Conservation (phyloP, 306 rosid genomes). For the Sicyos edulis region DNA sequence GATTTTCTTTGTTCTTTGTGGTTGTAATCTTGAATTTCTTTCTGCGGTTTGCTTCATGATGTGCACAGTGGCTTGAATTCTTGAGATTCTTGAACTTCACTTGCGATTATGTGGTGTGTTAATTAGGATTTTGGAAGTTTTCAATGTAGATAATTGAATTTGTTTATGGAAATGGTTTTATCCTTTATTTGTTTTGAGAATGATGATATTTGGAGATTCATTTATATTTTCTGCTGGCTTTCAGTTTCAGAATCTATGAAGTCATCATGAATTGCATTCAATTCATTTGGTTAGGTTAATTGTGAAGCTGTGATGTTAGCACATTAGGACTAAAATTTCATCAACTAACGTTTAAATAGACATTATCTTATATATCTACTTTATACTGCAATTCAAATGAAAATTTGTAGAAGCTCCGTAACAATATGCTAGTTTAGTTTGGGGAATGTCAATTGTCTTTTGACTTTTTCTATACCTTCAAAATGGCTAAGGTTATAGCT, state of each 20-base stretch:
- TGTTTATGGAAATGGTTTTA: not conserved
- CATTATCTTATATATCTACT: not conserved
- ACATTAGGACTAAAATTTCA: not conserved
- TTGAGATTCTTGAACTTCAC: slow-evolving; percentile 4
- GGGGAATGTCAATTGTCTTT: not conserved
- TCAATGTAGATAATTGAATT: not conserved
- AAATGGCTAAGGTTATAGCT: not conserved
- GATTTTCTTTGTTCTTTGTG: slow-evolving; percentile 1
- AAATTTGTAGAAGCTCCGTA: not conserved
- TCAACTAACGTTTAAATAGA: not conserved
- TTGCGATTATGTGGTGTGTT: slow-evolving; percentile 1
- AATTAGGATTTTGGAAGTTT: not conserved
- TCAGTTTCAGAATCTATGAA: not conserved
- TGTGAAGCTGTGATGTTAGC: not conserved
- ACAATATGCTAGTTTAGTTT: too few relatives aligned
- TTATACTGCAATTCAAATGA: not conserved
- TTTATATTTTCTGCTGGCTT: not conserved
- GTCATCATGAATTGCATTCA: not conserved
- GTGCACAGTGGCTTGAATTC: not conserved
- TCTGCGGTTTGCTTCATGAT: not conserved
- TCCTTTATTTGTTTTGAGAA: not conserved
- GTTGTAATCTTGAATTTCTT: not conserved
- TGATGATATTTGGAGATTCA: not conserved
- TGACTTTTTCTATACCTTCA: slow-evolving; percentile 10
- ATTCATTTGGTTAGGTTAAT: not conserved